phyloP scores from a whole-genome alignment of 2,329 filamentous ascomycete species.

The Fusarium transvaalense region DNA sequence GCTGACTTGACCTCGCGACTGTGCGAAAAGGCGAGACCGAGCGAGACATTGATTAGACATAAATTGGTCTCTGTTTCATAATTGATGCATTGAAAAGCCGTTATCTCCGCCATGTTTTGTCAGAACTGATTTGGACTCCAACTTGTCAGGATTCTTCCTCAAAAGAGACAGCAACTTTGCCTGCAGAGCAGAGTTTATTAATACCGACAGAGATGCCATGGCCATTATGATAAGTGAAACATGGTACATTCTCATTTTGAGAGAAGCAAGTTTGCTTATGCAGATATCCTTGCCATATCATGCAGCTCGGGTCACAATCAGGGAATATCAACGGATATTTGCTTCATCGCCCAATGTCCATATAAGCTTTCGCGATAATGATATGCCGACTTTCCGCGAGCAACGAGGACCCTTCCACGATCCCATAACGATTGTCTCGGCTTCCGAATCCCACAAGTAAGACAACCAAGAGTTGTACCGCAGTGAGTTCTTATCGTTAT shows the following conservation, averaged over 20 bases:
- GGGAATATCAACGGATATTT: neutral
- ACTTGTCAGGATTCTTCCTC: too few species aligned
- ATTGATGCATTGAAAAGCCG: neutral
- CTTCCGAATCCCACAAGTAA: conserved; percentile 5
- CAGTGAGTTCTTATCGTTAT: neutral
- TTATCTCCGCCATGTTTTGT: neutral
- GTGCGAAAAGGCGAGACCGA: conserved; percentile 31
- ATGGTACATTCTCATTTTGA: too few species aligned
- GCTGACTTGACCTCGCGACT: conserved; percentile 20
- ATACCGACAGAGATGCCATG: neutral
- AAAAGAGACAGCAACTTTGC: too few species aligned
- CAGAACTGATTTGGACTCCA: too few species aligned
- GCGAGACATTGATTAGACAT: neutral
- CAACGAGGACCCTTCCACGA: neutral
- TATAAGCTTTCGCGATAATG: too few species aligned
- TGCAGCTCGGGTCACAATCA: neutral
- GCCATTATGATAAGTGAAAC: neutral
- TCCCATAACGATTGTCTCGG: too few species aligned
- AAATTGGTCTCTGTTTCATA: too few species aligned
- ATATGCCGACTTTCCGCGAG: neutral
- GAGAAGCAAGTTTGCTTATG: too few species aligned
- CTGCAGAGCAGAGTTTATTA: neutral
- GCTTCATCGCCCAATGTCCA: neutral
- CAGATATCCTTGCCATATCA: neutral
- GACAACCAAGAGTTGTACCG: neutral